Percentiles rank a stretch among this genome's conserved stretches.
These are phyloP conservation scores for Saccharomyces hybrid DNA, from an alignment of 1,139 yeast genomes.

Conservation along the genomic window DNA sequence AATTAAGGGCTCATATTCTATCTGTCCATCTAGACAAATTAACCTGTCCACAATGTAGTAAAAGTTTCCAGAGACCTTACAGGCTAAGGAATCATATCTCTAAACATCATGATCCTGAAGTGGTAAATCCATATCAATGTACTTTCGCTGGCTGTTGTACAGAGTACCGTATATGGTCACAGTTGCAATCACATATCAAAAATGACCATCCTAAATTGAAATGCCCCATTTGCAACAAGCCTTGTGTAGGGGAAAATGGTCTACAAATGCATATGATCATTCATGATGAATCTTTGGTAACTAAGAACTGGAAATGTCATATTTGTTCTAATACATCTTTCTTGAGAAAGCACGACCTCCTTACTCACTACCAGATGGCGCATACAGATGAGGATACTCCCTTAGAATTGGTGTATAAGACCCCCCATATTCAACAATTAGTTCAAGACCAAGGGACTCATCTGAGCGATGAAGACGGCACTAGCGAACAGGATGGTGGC, in stretches of 20 bases:
- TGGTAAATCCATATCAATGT: conserved; percentile 43
- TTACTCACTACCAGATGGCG: conserved; percentile 36
- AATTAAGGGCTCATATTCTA: conserved; percentile 63
- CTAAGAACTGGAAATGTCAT: conserved; percentile 57
- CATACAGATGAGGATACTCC: conserved; percentile 31
- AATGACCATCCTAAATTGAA: conserved; percentile 63
- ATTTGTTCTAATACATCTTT: conserved; percentile 39
- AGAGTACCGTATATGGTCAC: conserved; percentile 68
- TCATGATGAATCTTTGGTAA: conserved; percentile 38
- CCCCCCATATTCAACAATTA: not conserved
- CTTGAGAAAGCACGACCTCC: conserved; percentile 38
- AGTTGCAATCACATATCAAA: conserved; percentile 63
- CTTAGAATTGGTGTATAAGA: conserved; percentile 9
- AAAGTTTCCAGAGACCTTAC: conserved; percentile 52
- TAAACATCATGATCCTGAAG: conserved; percentile 42
- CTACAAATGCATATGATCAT: conserved; percentile 65
- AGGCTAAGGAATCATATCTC: conserved; percentile 54
- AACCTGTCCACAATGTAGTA: conserved; percentile 52
- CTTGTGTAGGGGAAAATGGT: conserved; percentile 68
- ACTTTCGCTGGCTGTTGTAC: conserved; percentile 52
- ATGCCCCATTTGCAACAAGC: conserved; percentile 62
- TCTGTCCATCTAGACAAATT: conserved; percentile 50
- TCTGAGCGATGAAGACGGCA: not conserved
- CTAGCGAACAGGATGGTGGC: conserved; percentile 3
- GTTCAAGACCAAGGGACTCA: not conserved